A percentile compares a stretch with the other conserved stretches of the same genome.
Evolutionary conservation across 257 asterid species (phyloP).

Genomic region (Gardenia jasminoides): DNA sequence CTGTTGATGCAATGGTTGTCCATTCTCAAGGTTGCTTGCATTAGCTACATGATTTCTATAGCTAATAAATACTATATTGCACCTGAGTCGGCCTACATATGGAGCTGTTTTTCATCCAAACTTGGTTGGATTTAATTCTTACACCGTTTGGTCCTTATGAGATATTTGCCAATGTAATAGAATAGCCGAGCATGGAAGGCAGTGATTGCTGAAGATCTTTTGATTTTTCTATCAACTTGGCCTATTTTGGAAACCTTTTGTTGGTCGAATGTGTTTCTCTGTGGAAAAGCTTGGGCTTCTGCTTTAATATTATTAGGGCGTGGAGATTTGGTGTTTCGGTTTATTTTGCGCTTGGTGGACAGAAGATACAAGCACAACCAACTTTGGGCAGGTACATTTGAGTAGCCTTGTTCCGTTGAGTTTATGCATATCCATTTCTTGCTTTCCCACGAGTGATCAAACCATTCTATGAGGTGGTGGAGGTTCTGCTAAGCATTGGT

Average conservation of each 20-base stretch:
- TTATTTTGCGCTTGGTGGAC: constrained; percentile 75
- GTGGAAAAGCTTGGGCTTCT: constrained; percentile 52
- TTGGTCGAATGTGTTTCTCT: constrained; percentile 55
- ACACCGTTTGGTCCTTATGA: constrained; percentile 71
- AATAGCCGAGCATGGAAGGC: constrained; percentile 79
- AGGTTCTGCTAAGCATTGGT: constrained; percentile 72
- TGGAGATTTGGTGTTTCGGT: constrained; percentile 71
- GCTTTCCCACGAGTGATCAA: constrained; percentile 88
- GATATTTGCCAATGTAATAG: constrained; percentile 82
- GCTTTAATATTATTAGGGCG: constrained; percentile 63
- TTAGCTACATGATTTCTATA: constrained; percentile 68
- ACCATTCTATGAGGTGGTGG: constrained; percentile 84
- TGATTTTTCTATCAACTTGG: constrained; percentile 46
- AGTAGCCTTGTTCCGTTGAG: constrained; percentile 72
- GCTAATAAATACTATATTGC: constrained; percentile 52
- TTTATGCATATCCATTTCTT: constrained; percentile 62
- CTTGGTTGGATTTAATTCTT: constrained; percentile 72
- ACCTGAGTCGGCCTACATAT: constrained; percentile 53
- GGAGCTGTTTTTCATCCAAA: constrained; percentile 82
- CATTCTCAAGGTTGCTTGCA: constrained; percentile 89
- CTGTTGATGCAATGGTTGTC: constrained; percentile 73
- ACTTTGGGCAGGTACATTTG: constrained; percentile 66
- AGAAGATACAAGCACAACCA: constrained; percentile 78
- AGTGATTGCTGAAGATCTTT: constrained; percentile 71
- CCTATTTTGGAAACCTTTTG: constrained; percentile 69